Percentiles rank a stretch among this genome's conserved stretches.
Evolutionary conservation across 2,329 filamentous ascomycete genomes (phyloP).

Genomic region (Diaporthe australafricana): DNA sequence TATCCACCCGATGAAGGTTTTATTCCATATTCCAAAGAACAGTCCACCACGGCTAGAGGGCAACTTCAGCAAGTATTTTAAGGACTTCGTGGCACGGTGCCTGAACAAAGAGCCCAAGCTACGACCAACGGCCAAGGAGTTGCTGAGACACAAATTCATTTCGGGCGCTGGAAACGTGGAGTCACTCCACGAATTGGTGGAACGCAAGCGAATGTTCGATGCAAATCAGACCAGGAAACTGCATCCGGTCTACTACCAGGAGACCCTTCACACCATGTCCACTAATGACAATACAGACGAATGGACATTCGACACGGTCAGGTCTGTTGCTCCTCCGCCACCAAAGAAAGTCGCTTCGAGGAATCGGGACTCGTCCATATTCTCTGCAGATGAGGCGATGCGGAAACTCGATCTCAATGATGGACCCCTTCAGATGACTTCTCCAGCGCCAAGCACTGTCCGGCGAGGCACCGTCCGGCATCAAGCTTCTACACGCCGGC

Average conservation of each 20-base stretch:
- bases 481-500: slow-evolving; percentile 53
- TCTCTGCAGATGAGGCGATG: slow-evolving; percentile 70
- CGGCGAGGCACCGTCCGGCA: slow-evolving; percentile 68
- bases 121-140: slow-evolving; percentile 85
- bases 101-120: slow-evolving; percentile 91
- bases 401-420: slow-evolving; percentile 72
- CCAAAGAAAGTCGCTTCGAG: slow-evolving; percentile 63
- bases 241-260: slow-evolving; percentile 90
- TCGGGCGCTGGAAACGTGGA: slow-evolving; percentile 89
- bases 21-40: slow-evolving; percentile 92
- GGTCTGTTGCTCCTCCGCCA: slow-evolving; percentile 67
- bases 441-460: slow-evolving; percentile 66
- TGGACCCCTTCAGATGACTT: slow-evolving; percentile 67
- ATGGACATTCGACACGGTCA: slow-evolving; percentile 97
- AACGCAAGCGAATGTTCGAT: slow-evolving; percentile 85
- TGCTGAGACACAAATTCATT: slow-evolving; percentile 91
- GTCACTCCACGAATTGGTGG: slow-evolving; percentile 86
- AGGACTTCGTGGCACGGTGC: slow-evolving; percentile 91
- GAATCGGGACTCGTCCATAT: slow-evolving; percentile 67
- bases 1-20: slow-evolving; percentile 92
- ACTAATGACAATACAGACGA: slow-evolving; percentile 79
- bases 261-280: slow-evolving; percentile 82
- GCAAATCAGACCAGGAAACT: slow-evolving; percentile 75
- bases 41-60: slow-evolving; percentile 87
- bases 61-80: slow-evolving; percentile 89